Base-by-base conservation (phyloP, 495 filamentous ascomycete genomes). In the Neurospora sp. region DNA sequence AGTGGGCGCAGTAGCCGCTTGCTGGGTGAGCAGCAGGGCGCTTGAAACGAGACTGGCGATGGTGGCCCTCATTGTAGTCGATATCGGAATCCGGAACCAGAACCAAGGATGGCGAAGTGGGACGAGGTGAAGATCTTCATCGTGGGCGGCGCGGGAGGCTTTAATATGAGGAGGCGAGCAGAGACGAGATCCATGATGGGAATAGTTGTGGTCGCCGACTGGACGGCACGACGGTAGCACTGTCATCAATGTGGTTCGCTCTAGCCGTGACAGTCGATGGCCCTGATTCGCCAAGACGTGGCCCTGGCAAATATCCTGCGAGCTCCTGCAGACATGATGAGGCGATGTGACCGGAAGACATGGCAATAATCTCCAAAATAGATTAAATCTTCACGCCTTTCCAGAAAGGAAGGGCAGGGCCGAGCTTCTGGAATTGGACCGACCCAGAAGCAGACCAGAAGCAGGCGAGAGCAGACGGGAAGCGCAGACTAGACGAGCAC, bases 21-120 rank as follows among this genome's bases (percentile, higher is more conserved):
- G 40, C n/a, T 74, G 73, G 21, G 62, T 54, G 13, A 73, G 69
- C 42, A 79, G 74, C n/a, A 77, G 70, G 42, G 76, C 71, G 69
- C 71, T 48, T 36, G 59, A 34, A n/a, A 78, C 45, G 11, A 76
- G 31, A 54, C 71, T 59, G 38, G 73, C 36, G n/a, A 77, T 40
- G 15, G 36, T n/a, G 8, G 31, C 69, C 74, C 31, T 75, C 77
- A 79, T 79, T 40, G 45, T 73, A 73, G 15, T 45, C 62, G 71
- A 70, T 21, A 37, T n/a, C 19, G 37, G 39, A 48, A 24, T 42
- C 66, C 21, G 31, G 21, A 72, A 15, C 17, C 31, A 39, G 39
- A 70, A 70, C 38, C 69, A 66, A 21, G 43, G 40, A 31, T 6
- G n/a, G 24, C 54, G 9, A n/a, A 31, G 13, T 62, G 2, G 13